phyloP scores from a whole-genome alignment of 345 rosid species.

The Jatropha curcas region DNA sequence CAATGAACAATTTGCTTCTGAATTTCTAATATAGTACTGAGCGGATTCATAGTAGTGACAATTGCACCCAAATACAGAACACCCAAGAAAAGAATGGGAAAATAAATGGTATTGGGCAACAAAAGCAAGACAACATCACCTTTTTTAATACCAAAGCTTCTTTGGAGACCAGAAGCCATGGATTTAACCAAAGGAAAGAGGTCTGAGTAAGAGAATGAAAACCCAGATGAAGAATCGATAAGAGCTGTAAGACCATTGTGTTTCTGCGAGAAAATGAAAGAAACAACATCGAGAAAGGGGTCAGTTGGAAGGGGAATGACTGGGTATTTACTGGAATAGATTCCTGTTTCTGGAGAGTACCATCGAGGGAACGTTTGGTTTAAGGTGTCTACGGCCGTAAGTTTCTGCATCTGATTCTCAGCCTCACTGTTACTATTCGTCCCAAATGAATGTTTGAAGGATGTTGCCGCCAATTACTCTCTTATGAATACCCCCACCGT shows the following conservation, averaged over 20 bases:
- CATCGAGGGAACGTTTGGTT: constrained; percentile 25
- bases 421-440: too few relatives aligned
- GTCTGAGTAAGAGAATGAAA: constrained; percentile 54
- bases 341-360: constrained; percentile 58
- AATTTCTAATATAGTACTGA: constrained; percentile 49
- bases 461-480: constrained; percentile 10
- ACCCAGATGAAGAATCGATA: constrained; percentile 57
- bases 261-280: constrained; percentile 59
- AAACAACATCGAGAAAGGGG: constrained; percentile 57
- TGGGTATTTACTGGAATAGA: constrained; percentile 56
- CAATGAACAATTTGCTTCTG: constrained; percentile 45
- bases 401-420: not conserved
- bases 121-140: constrained; percentile 71
- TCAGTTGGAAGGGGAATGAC: constrained; percentile 47
- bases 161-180: constrained; percentile 57
- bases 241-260: constrained; percentile 52
- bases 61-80: constrained; percentile 59
- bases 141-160: constrained; percentile 42
- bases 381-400: not conserved
- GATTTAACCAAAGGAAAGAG: constrained; percentile 49
- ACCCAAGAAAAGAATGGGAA: constrained; percentile 61
- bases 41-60: constrained; percentile 69
- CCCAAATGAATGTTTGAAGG: not conserved
- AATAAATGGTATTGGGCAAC: constrained; percentile 67
- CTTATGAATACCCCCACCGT: too few relatives aligned